Base-by-base conservation (phyloP, 2,329 filamentous ascomycete genomes). In the Gyromitra esculenta region DNA sequence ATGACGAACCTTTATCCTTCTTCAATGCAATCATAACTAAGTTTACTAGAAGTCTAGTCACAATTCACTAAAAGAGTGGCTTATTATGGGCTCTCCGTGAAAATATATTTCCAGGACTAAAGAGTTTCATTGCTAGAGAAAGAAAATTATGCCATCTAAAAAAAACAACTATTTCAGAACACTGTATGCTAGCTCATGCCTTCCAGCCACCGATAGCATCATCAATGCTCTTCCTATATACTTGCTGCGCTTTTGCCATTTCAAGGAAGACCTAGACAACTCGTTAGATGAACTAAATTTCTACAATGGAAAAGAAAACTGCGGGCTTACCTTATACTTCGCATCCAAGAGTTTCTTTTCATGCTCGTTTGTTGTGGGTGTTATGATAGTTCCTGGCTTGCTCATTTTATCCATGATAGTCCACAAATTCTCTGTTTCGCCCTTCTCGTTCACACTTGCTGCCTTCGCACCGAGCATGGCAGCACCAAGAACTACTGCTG, bases 401-500 rank as follows among this genome's bases (percentile, higher is more conserved):
- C 92, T 97, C 91, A 97, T 96, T 73, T 94, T 89, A 83, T 97
- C 93, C 96, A 99, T 99, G 83, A 99, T 97, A 80, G 90, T 89
- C 96, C 96, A 99, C 77, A 99, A 86, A 52, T 91, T 89, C 85
- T 97, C 94, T 0, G 92, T 94, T 81, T 91, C 90, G 57, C 93
- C 92, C 8, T 92, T 87, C 50, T 87, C 87, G 81, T 92, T 90
- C 41, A 91, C 91, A 81, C 91, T 96, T 5, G 95, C 96, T n/a
- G 96, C 96, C 85, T 98, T 98, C 75, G 94, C 96, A 50, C 96
- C 96, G 31, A 99, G 87, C 95, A 99, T 99, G 73, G 96, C 96
- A 6, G 96, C 96, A n/a, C 96, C 96, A 82, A 98, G 94, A 35
- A 97, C 95, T 5, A 99, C 96, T 5, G 96, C 96, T 0, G 95